phyloP scores from a whole-genome alignment of 768 basidiomycete genomes.

The Russula ochroleuca region DNA sequence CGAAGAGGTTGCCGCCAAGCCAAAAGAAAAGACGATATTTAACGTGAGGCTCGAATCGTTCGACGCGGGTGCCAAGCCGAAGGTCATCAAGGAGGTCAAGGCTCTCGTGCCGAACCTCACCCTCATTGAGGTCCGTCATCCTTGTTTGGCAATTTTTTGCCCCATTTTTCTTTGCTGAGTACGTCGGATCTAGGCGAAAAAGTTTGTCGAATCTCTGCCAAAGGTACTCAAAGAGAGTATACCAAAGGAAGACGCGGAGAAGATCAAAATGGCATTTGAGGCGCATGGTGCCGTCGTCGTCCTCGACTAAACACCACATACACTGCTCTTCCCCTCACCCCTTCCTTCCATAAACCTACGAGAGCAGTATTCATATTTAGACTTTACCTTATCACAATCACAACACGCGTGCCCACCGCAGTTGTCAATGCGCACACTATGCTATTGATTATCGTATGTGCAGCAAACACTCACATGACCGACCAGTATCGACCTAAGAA shows the following conservation, averaged over 20 bases:
- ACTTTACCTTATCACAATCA: constrained; percentile 7
- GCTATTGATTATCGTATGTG: constrained; percentile 20
- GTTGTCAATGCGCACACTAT: constrained; percentile 4
- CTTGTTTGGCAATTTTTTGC: too few species aligned
- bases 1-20: constrained; percentile 60
- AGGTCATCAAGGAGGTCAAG: constrained; percentile 98
- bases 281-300: constrained; percentile 82
- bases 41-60: constrained; percentile 94
- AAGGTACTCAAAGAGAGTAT: constrained; percentile 92
- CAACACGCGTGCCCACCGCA: background rate
- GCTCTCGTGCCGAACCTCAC: constrained; percentile 92
- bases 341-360: background rate
- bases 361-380: constrained; percentile 7
- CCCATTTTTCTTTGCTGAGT: background rate
- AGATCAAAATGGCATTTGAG: constrained; percentile 87
- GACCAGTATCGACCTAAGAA: constrained; percentile 12
- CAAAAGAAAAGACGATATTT: constrained; percentile 98
- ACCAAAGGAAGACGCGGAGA: constrained; percentile 96
- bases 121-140: constrained; percentile 81
- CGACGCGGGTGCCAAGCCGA: constrained; percentile 87
- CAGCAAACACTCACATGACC: background rate
- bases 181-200: constrained; percentile 79
- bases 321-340: background rate
- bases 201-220: constrained; percentile 94
- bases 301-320: constrained; percentile 56